Evolutionary conservation across 495 filamentous ascomycete genomes (phyloP).

Genomic region (Monascus purpureus): DNA sequence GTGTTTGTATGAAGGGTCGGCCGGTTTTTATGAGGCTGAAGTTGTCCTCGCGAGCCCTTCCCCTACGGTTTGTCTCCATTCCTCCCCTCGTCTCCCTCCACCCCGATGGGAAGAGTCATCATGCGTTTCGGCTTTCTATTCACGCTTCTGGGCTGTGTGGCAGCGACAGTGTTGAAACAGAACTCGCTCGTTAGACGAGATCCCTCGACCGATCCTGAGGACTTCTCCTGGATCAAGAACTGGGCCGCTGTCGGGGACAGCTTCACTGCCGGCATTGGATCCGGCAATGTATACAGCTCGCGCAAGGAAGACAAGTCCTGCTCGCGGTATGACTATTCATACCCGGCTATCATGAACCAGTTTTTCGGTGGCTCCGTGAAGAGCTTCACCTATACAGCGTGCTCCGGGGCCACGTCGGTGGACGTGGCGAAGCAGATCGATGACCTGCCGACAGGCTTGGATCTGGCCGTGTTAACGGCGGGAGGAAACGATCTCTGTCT

Average conservation of each 20-base stretch:
- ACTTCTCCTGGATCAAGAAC: conserved; percentile 11
- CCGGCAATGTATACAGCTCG: conserved; percentile 5
- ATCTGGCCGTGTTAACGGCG: conserved; percentile 17
- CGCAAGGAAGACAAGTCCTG: conserved; percentile 11
- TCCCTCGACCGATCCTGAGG: conserved; percentile 1
- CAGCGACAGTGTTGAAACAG: too few species aligned
- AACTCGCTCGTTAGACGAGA: too few species aligned
- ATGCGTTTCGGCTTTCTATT: too few species aligned
- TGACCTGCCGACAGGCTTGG: conserved; percentile 4
- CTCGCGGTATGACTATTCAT: conserved; percentile 14
- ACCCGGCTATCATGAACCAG: conserved; percentile 7
- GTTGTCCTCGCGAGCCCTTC: too few species aligned
- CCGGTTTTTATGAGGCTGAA: too few species aligned
- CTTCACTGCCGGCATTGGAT: conserved; percentile 20
- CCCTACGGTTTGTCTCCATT: too few species aligned
- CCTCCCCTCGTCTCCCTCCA: too few species aligned
- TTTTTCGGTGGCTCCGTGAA: background rate
- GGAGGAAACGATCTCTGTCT: conserved; percentile 22
- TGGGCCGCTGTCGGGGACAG: conserved; percentile 21
- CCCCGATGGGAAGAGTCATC: too few species aligned
- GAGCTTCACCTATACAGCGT: conserved; percentile 8
- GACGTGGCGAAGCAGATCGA: conserved; percentile 10
- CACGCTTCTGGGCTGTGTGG: too few species aligned
- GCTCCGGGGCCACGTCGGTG: conserved; percentile 9
- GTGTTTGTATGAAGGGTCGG: too few species aligned